Evolutionary conservation across 495 filamentous ascomycete species (phyloP), one percentile per base, ranked within the genome.

Genomic region (Annulohypoxylon stygium): DNA sequence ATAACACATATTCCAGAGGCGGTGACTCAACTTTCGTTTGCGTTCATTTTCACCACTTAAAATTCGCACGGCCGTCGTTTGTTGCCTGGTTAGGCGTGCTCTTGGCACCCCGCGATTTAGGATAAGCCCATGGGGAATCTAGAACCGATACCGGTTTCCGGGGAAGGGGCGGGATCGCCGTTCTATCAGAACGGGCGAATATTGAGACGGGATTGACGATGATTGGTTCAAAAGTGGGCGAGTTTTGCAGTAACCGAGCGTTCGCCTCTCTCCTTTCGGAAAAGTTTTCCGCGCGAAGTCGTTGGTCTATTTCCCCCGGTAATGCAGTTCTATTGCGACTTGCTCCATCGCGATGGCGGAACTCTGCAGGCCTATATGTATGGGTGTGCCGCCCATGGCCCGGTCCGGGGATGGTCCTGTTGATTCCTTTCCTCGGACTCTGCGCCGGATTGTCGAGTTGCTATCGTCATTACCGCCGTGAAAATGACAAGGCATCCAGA

Each of bases 131-230:
- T 59, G 11, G 70, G 65, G 60, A 53, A 73, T 60, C 65, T 55
- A 12, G 36, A 74, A 69, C 71, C 71, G 71, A 69, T 69, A 74
- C 66, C 71, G 71, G 45, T 20, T 74, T 65, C 66, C 61, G 71
- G 65, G 14, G 43, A 34, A 65, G 25, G 55, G 47, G 58, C 34
- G 54, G 43, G 26, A 59, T 59, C 58, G 43, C 64, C 58, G 58
- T 47, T 63, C 60, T 53, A 16, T 39, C 30, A 54, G n/a, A 54
- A 37, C 53, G 37, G 66, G 8, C 16, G n/a, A 54, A 36, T 20
- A 57, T 34, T 41, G 23, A 30, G 18, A 39, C 36, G n/a, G 30
- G n/a, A 41, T 18, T 30, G 48, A 25, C 36, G 14, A 25, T 66
- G 41, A 74, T 74, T 74, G 71, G 71, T 37, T 18, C 4, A 61